Base-by-base conservation (phyloP, 2,329 filamentous ascomycete genomes). In the Elsinoe australis region DNA sequence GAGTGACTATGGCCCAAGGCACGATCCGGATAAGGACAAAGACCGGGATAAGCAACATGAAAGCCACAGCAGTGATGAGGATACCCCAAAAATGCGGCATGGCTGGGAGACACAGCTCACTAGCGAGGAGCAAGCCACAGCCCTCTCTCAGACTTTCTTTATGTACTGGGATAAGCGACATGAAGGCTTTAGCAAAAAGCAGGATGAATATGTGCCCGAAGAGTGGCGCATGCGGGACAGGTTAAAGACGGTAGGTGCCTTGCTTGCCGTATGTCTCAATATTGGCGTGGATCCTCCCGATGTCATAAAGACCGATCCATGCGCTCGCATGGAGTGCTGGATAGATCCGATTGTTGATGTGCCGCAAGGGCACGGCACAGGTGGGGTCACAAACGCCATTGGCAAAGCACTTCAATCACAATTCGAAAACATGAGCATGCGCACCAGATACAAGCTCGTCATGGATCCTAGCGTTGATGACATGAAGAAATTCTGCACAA, bases 91-190 rank as follows among this genome's bases (percentile, higher is more conserved):
- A 53, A 77, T 82, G 64, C 79, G 89, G 41, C 89, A 95, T 69
- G 89, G 89, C 39, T 95, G 92, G 71, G 87, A 94, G 61, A 85
- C 89, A 57, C 87, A 95, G 65, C 88, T 94, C 63, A 85, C 87
- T 61, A 94, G 85, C 4, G 85, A 88, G 56, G 87, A 95, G 61
- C 89, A 94, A 59, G 84, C 94, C 58, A 84, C 85, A 50, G 78
- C 88, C 55, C 73, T 95, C 54, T 87, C 85, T 46, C 49, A 95
- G 85, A 94, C 87, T 56, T 98, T 94, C 80, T 96, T 95, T 72
- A 96, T 96, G 90, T 98, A 98, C 69, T 98, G 86, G 67, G 92
- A 98, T 67, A 96, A 96, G 67, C 83, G 90, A 47, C 92, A 98
- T 67, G 92, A 96, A 64, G 92, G 87, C 17, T 90, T 87, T 28